Conservation (phyloP, 73 alveolate genomes). For the Diophrys sp. region DNA sequence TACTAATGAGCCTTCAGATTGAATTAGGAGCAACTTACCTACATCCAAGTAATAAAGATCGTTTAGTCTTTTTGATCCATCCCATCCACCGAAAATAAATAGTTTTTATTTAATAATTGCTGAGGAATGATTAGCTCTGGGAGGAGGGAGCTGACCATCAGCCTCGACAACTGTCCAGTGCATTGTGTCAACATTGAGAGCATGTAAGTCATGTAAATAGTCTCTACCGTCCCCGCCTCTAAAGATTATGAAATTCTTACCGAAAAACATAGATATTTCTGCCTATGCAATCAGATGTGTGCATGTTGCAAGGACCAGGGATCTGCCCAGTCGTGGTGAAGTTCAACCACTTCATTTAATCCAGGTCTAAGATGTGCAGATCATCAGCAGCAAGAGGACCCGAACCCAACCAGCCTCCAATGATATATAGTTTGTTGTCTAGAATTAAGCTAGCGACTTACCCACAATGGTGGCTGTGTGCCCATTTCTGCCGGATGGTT, state of each 20-base stretch:
- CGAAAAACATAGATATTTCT: slow-evolving; percentile 70
- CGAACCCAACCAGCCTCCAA: slow-evolving; percentile 88
- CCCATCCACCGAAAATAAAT: slow-evolving; percentile 91
- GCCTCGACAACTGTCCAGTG: slow-evolving; percentile 60
- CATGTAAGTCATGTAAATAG: slow-evolving; percentile 80
- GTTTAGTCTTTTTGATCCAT: slow-evolving; percentile 74
- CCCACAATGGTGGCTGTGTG: slow-evolving; percentile 83
- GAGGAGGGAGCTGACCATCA: slow-evolving; percentile 77
- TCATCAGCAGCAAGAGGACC: slow-evolving; percentile 77
- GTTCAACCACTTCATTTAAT: slow-evolving; percentile 59
- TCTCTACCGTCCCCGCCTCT: slow-evolving; percentile 93
- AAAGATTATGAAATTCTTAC: slow-evolving; percentile 61
- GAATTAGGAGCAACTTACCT: background rate
- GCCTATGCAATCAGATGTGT: slow-evolving; percentile 71
- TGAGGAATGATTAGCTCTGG: slow-evolving; percentile 85
- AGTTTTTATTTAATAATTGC: slow-evolving; percentile 43
- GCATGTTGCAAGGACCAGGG: slow-evolving; percentile 92
- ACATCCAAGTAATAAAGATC: slow-evolving; percentile 66
- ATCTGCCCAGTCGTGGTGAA: slow-evolving; percentile 54
- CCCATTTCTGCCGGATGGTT: slow-evolving; percentile 87
- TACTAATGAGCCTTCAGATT: background rate
- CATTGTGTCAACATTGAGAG: slow-evolving; percentile 41
- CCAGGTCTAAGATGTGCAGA: slow-evolving; percentile 67
- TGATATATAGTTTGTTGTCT: slow-evolving; percentile 65
- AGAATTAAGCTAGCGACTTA: slow-evolving; percentile 9